Conservation (phyloP, 805 yeast genomes). For the Teunomyces barrocoloradensis region DNA sequence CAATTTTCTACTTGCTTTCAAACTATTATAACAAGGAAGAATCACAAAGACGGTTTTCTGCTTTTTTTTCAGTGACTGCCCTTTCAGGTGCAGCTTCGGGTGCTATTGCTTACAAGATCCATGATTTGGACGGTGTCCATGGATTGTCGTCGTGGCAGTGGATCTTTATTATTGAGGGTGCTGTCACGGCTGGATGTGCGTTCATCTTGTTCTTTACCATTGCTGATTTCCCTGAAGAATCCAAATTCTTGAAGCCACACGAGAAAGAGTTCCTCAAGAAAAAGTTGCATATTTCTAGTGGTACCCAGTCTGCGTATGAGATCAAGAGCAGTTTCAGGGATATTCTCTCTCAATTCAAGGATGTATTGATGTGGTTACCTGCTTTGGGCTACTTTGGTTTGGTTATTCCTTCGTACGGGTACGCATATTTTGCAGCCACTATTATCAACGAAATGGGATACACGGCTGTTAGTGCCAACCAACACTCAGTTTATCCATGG, state of each 20-base stretch:
- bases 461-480: conserved; percentile 71
- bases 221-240: conserved; percentile 73
- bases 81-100: conserved; percentile 81
- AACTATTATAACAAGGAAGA: conserved; percentile 64
- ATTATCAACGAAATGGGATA: conserved; percentile 61
- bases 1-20: conserved; percentile 66
- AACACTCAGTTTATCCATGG: conserved; percentile 87
- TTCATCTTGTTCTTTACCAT: conserved; percentile 45
- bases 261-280: conserved; percentile 56
- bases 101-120: conserved; percentile 63
- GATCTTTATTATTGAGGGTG: conserved; percentile 51
- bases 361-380: conserved; percentile 54
- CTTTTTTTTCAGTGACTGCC: conserved; percentile 68
- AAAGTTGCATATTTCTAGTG: conserved; percentile 54
- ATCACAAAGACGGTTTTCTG: conserved; percentile 65
- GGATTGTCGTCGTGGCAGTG: conserved; percentile 49
- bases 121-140: conserved; percentile 47
- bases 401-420: conserved; percentile 72
- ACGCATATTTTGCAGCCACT: conserved; percentile 70
- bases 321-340: conserved; percentile 45
- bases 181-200: conserved; percentile 35
- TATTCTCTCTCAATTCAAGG: conserved; percentile 51
- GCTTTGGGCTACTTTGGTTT: conserved; percentile 64
- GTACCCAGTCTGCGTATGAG: conserved; percentile 48
- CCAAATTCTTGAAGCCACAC: conserved; percentile 47